Conservation (phyloP, 805 yeast genomes). For the Lipomyces japonicus region DNA sequence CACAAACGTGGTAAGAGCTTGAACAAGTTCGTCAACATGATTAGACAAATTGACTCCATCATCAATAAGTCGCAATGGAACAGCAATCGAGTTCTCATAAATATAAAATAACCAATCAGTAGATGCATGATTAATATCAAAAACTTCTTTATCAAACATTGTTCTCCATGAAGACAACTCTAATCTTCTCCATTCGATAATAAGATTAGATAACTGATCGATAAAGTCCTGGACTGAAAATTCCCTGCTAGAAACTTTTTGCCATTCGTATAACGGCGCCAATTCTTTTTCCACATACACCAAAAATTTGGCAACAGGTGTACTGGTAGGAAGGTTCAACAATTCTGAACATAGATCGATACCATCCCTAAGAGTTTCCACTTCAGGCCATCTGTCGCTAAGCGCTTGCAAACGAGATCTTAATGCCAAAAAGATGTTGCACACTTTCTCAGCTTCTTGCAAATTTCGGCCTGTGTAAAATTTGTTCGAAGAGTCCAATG, state of each 20-base stretch:
- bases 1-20: slow-evolving; percentile 70
- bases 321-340: slow-evolving; percentile 53
- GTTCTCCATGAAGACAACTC: slow-evolving; percentile 85
- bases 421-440: slow-evolving; percentile 40
- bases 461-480: slow-evolving; percentile 66
- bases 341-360: slow-evolving; percentile 62
- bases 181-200: slow-evolving; percentile 85
- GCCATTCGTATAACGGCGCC: slow-evolving; percentile 85
- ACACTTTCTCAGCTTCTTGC: slow-evolving; percentile 59
- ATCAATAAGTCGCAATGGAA: slow-evolving; percentile 34
- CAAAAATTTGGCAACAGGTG: slow-evolving; percentile 73
- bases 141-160: slow-evolving; percentile 64
- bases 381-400: slow-evolving; percentile 84
- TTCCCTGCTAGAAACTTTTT: slow-evolving; percentile 77
- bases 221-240: slow-evolving; percentile 59
- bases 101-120: slow-evolving; percentile 92
- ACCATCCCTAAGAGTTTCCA: slow-evolving; percentile 76
- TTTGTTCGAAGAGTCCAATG: slow-evolving; percentile 31
- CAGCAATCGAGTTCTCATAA: slow-evolving; percentile 61
- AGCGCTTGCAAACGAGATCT: slow-evolving; percentile 45
- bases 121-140: slow-evolving; percentile 44
- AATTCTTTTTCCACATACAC: slow-evolving; percentile 84
- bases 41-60: slow-evolving; percentile 39
- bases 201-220: slow-evolving; percentile 58
- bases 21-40: slow-evolving; percentile 41